Conservation (phyloP, 2,329 filamentous ascomycete species). For the Hypoxylon sp. region DNA sequence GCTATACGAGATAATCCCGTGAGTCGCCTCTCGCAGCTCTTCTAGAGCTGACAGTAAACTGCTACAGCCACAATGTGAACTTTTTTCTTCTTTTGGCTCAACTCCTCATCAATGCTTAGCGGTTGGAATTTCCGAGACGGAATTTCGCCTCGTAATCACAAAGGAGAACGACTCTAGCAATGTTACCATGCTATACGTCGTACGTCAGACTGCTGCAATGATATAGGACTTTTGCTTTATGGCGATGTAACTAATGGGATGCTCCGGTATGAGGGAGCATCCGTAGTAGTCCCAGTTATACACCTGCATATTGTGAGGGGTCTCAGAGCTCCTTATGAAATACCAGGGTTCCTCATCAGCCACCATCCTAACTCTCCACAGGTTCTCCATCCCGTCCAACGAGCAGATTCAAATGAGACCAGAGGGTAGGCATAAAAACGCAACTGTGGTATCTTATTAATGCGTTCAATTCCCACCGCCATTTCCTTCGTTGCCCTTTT, state of each 20-base stretch:
- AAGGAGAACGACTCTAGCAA: slow-evolving; percentile 13
- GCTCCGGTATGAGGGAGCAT: background rate
- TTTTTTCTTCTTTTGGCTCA: slow-evolving; percentile 13
- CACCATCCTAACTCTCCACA: background rate
- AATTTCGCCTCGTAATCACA: slow-evolving; percentile 9
- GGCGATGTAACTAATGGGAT: background rate
- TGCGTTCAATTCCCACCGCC: background rate
- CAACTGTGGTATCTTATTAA: background rate
- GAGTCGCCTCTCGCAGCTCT: background rate
- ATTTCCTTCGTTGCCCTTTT: background rate
- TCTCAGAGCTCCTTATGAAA: background rate
- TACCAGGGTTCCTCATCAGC: background rate
- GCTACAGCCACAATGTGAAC: slow-evolving; percentile 17
- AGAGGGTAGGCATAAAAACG: background rate
- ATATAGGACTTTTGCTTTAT: slow-evolving; percentile 13
- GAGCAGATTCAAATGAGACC: background rate
- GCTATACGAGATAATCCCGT: slow-evolving; percentile 8
- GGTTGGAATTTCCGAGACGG: slow-evolving; percentile 27
- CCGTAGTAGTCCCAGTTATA: background rate
- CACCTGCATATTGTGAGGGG: background rate
- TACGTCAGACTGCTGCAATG: slow-evolving; percentile 21
- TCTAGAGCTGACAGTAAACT: background rate
- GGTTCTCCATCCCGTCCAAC: background rate
- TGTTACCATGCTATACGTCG: slow-evolving; percentile 17
- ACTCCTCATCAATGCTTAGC: slow-evolving; percentile 21